Base-by-base conservation (phyloP, 2,329 filamentous ascomycete species). In the Colletotrichum graminicola region DNA sequence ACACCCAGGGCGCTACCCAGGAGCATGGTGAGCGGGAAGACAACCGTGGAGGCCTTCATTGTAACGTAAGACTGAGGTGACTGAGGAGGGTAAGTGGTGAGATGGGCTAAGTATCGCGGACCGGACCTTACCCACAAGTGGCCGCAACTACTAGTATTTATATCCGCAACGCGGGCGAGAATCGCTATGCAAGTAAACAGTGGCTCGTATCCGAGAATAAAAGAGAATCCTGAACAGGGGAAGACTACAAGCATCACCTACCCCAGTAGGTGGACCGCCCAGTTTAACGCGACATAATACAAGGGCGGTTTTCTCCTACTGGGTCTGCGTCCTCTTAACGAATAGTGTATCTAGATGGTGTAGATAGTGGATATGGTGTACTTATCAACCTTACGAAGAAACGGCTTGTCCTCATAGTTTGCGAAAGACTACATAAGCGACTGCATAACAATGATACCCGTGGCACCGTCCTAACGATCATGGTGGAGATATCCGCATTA, bases 1-100 rank as follows among this genome's bases (percentile, higher is more conserved):
- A 67, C 65, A 5, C 59, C 65, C 16, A 67, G 36, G 23, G 59
- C 65, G 23, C 36, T 49, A 32, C 66, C 39, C 21, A 63, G 32
- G 29, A 67, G 66, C 36, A 67, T 21, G 3, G 59, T 57, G 41
- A 67, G 32, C 1, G 66, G 66, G 51, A 55, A 26, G 18, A 67
- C 32, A 41, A 56, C 41, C 4, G 16, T 39, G 56, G 10, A 73
- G 49, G 60, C n/a, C 14, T 49, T 67, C 66, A 67, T 67, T 26
- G 14, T 56, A 16, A 39, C 23, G 57, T 16, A 10, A 2, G 16
- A 10, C 4, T 21, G 6, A 11, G 41, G 18, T 6, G 41, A 18
- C n/a, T 11, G 16, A 16, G 16, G 26, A 29, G 21, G 16, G 41
- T 45, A 3, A n/a, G 36, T 8, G 18, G 26, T 47, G 41, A 32